Percentiles rank a stretch among this genome's conserved stretches.
These are phyloP conservation scores for Orbilia blumenaviensis DNA, from an alignment of 2,329 filamentous ascomycete species.

Conservation along the genomic window DNA sequence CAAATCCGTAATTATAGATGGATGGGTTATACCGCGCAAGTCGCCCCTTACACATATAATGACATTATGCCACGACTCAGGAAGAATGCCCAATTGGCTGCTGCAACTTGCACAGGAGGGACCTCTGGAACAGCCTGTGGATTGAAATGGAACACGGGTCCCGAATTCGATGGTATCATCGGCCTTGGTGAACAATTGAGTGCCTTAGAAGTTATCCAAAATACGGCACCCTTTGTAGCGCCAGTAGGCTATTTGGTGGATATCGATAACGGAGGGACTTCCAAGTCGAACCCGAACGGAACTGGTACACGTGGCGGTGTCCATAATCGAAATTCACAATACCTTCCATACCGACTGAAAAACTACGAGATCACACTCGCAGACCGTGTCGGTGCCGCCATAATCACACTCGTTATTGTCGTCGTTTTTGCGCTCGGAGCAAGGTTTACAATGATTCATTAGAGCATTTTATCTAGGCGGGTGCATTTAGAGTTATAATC, in stretches of 20 bases:
- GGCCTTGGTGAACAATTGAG: slow-evolving; percentile 77
- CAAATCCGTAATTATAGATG: slow-evolving; percentile 64
- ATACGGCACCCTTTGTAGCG: slow-evolving; percentile 64
- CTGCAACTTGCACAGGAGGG: slow-evolving; percentile 71
- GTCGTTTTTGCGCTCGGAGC: slow-evolving; percentile 29
- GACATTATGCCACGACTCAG: slow-evolving; percentile 69
- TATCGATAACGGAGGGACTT: slow-evolving; percentile 69
- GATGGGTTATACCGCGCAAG: slow-evolving; percentile 69
- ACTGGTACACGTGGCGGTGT: slow-evolving; percentile 48
- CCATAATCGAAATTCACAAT: slow-evolving; percentile 31
- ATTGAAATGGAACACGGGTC: slow-evolving; percentile 71
- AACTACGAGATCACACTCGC: slow-evolving; percentile 28
- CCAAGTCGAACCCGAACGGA: slow-evolving; percentile 61
- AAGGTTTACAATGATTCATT: slow-evolving; percentile 47
- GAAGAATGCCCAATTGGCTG: slow-evolving; percentile 69
- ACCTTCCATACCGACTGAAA: slow-evolving; percentile 37
- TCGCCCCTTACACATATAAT: slow-evolving; percentile 69
- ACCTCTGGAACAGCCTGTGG: slow-evolving; percentile 69
- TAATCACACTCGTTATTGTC: slow-evolving; percentile 45
- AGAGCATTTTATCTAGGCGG: not conserved
- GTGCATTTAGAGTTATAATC: no score
- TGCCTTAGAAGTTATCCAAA: slow-evolving; percentile 71
- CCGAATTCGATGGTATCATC: slow-evolving; percentile 67
- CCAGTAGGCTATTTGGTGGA: slow-evolving; percentile 62
- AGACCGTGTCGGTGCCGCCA: slow-evolving; percentile 31